phyloP scores from a whole-genome alignment of 805 yeast species.

The Limtongia smithiae region DNA sequence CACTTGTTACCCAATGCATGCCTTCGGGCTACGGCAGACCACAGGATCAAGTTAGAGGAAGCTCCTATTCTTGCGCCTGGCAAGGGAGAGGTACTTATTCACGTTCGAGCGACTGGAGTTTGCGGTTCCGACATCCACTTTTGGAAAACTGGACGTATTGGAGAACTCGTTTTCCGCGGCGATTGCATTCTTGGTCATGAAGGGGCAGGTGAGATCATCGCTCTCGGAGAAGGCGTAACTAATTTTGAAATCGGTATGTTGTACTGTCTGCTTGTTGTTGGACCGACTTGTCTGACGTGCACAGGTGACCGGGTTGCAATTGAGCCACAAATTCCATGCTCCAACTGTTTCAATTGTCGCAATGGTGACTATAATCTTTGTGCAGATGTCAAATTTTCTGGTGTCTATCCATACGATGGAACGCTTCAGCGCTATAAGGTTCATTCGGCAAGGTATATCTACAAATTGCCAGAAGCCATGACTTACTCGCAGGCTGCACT shows the following conservation, averaged over 20 bases:
- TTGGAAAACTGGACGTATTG: conserved; percentile 72
- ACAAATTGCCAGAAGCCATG: conserved; percentile 43
- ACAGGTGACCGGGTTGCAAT: conserved; percentile 57
- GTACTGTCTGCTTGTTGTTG: no score
- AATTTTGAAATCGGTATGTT: conserved; percentile 46
- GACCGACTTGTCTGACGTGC: no score
- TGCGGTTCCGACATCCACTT: neutral
- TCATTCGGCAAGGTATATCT: conserved; percentile 42
- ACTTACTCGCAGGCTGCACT: conserved; percentile 50
- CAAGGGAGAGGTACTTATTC: neutral
- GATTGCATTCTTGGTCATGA: conserved; percentile 72
- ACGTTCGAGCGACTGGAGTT: neutral
- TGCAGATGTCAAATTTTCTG: conserved; percentile 47
- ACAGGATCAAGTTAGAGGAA: conserved; percentile 9
- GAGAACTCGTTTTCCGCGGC: conserved; percentile 63
- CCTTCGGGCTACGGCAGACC: conserved; percentile 7
- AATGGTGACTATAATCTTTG: conserved; percentile 54
- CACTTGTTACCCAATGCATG: conserved; percentile 8
- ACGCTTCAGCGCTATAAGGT: conserved; percentile 51
- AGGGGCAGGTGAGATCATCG: conserved; percentile 45
- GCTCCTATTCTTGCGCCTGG: conserved; percentile 1
- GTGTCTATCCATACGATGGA: conserved; percentile 58
- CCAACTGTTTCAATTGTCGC: conserved; percentile 48
- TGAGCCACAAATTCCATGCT: conserved; percentile 60
- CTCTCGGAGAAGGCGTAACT: conserved; percentile 47